Conservation (phyloP, 352 stramenopile genomes). For the Pythium vanterpoolii region DNA sequence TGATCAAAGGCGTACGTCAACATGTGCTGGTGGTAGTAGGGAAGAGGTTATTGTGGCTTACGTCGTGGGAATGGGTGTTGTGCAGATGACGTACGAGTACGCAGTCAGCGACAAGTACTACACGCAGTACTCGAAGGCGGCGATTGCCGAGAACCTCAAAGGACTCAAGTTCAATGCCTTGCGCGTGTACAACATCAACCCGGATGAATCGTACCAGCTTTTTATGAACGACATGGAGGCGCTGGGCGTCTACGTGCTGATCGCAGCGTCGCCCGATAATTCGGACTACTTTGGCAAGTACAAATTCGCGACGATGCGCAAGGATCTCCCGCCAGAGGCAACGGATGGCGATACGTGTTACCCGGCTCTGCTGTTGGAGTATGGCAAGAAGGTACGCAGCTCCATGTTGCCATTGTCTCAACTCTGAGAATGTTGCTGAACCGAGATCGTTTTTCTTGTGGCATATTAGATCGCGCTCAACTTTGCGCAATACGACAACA, state of each 20-base stretch:
- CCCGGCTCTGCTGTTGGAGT: slow-evolving; percentile 77
- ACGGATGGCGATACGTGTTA: slow-evolving; percentile 77
- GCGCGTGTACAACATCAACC: slow-evolving; percentile 87
- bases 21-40: neutral
- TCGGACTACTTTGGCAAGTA: slow-evolving; percentile 86
- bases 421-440: neutral
- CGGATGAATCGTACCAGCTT: slow-evolving; percentile 69
- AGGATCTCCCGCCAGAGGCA: slow-evolving; percentile 37
- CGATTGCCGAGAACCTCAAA: slow-evolving; percentile 60
- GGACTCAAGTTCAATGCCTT: slow-evolving; percentile 83
- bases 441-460: neutral
- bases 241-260: slow-evolving; percentile 77
- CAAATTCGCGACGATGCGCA: slow-evolving; percentile 50
- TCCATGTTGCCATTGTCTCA: neutral
- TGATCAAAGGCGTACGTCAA: slow-evolving; percentile 76
- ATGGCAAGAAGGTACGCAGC: slow-evolving; percentile 52
- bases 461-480: slow-evolving; percentile 71
- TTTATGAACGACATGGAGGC: slow-evolving; percentile 85
- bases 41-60: neutral
- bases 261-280: slow-evolving; percentile 80
- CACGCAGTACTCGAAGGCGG: slow-evolving; percentile 74
- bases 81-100: slow-evolving; percentile 85
- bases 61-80: neutral
- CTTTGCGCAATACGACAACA: slow-evolving; percentile 88
- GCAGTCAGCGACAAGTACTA: slow-evolving; percentile 85